A percentile compares a stretch with the other conserved stretches of the same genome.
These are phyloP conservation scores for Phytophthora ramorum DNA, from an alignment of 352 stramenopile species.

Conservation along the genomic window DNA sequence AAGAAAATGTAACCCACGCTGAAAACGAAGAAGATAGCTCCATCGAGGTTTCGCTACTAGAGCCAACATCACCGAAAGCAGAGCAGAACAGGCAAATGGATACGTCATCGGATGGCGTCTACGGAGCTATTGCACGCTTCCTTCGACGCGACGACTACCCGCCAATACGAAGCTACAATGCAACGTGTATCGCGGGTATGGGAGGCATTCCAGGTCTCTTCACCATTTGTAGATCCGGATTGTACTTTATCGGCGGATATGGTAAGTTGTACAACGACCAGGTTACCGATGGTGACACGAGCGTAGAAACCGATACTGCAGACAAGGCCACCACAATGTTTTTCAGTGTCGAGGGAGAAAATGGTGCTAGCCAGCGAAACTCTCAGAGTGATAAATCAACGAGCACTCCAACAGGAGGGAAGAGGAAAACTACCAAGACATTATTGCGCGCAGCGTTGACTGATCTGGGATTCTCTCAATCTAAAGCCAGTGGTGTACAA, in stretches of 20 bases:
- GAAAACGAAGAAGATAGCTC: slow-evolving; percentile 7
- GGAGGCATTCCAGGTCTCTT: slow-evolving; percentile 63
- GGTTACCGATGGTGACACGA: slow-evolving; percentile 4
- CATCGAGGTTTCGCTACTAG: background rate
- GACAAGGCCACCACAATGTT: background rate
- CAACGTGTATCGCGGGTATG: slow-evolving; percentile 67
- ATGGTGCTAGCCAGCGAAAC: slow-evolving; percentile 4
- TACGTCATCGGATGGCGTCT: slow-evolving; percentile 59
- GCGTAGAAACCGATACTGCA: background rate
- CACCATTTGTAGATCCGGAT: slow-evolving; percentile 48
- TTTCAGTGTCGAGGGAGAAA: slow-evolving; percentile 1
- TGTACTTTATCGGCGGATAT: slow-evolving; percentile 82
- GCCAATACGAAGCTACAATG: slow-evolving; percentile 65
- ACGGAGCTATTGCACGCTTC: slow-evolving; percentile 67
- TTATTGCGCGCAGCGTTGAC: slow-evolving; percentile 58
- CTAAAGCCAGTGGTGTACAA: slow-evolving; percentile 43
- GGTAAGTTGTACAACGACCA: slow-evolving; percentile 48
- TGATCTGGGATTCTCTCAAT: slow-evolving; percentile 54
- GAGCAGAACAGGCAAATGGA: slow-evolving; percentile 44
- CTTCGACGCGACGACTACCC: slow-evolving; percentile 70
- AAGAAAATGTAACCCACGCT: background rate
- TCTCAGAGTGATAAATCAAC: slow-evolving; percentile 14
- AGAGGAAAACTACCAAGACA: slow-evolving; percentile 61
- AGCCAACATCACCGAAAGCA: slow-evolving; percentile 25
- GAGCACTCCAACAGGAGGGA: slow-evolving; percentile 7